Evolutionary conservation across 345 rosid species (phyloP), one percentile per base, ranked within the genome.

Genomic region (Sisymbrium irio): DNA sequence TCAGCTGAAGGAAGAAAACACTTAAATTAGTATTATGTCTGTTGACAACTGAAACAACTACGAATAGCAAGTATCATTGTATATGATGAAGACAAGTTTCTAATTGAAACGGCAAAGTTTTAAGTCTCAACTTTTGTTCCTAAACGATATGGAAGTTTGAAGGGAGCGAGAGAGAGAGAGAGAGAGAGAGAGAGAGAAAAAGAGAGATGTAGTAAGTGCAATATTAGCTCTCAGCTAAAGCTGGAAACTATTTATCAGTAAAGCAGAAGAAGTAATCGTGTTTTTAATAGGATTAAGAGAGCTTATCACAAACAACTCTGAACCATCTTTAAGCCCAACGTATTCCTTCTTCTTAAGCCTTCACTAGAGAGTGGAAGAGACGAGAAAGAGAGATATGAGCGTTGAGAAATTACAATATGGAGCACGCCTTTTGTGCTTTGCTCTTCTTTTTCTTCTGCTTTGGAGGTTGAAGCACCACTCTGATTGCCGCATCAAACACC

Each of bases 381-480:
- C 9, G 36, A 62, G 17, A 14, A 3, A 51, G 50, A 51, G 32
- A 47, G 9, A 56, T 0, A 9, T 6, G 40, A 60, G 9, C 36
- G 28, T 39, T 7, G 45, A 47, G 33, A 77, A 17, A 69, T 86
- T 86, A 94, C 96, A 94, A 86, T 66, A 91, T 82, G 62, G 95
- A 89, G 86, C 98, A 94, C 14, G 85, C 97, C 80, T 84, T 88
- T 74, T 88, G 95, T 49, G 84, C 89, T 82, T 86, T 88, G 81
- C 75, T 83, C 93, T 94, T 94, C 90, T 87, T 94, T 71, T 88
- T 94, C 88, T 91, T 86, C 78, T 77, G 77, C 78, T 94, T 94
- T 13, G 98, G 97, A 12, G 97, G 97, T 80, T 94, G 98, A 74
- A 94, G 98, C 40, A 91, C 97, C 14, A 94, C 97, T 76, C 77